Base-by-base conservation (phyloP, 495 filamentous ascomycete genomes). In the Hypoxylon lienhwacheense region DNA sequence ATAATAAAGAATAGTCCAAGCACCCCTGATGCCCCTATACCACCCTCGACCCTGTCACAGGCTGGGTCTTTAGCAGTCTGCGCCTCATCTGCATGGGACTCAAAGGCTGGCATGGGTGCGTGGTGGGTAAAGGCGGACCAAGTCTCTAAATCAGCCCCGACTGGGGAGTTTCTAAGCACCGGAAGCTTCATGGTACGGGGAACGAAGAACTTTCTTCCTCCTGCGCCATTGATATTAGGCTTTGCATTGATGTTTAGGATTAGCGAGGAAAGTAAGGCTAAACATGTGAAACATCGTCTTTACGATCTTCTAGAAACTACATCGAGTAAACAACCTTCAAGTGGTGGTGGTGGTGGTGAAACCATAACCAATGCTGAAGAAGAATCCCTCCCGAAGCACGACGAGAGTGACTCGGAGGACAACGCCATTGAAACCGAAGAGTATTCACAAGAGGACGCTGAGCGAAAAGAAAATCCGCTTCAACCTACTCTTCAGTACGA, bases 81-180 rank as follows among this genome's bases (percentile, higher is more conserved):
- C 36, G 88, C 88, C 22, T 96, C 90, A 0, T 85, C 69, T 36
- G 91, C 91, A 1, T 98, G 93, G 93, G 93, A 97, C 41, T 91
- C 88, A 0, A 98, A 97, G 71, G 91, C 90, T 4, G 83, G 87
- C 7, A 95, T 97, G 90, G 84, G 86, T 5, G 91, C 92, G 10
- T 98, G 87, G 84, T 98, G 93, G 93, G 91, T 90, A 0, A 79
- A 84, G 39, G 85, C 87, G 8, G 83, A 89, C 47, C 91, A 97
- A 64, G 89, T 97, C 0, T 87, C 88, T 1, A 97, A 97, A 71
- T 87, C 80, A 31, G 83, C 84, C 0, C 74, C 81, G 0, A 79
- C 78, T 1, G 92, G 91, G n/a, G 95, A 91, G 47, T 90, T 87
- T 48, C 66, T 97, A 8, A 77, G 81, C 4, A 73, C 79, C 4